These are phyloP conservation scores for Metschnikowia kofuensis DNA, from an alignment of 805 yeast species.

Conservation along the genomic window DNA sequence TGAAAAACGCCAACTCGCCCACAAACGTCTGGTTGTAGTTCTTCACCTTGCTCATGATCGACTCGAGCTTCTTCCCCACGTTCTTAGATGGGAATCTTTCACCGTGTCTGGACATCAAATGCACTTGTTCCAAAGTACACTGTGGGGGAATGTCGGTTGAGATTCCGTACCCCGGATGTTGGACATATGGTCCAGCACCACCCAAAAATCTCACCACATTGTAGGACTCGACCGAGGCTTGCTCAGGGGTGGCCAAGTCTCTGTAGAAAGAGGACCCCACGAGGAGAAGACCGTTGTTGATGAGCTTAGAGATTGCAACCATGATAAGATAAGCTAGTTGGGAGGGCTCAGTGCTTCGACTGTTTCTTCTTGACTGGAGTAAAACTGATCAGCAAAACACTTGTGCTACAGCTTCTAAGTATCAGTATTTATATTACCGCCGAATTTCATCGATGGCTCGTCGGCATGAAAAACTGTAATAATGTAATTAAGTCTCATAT, in stretches of 20 bases:
- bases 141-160: conserved; percentile 46
- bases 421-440: too few relatives aligned
- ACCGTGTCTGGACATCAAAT: conserved; percentile 72
- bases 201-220: conserved; percentile 50
- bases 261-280: conserved; percentile 25
- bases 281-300: conserved; percentile 30
- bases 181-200: conserved; percentile 57
- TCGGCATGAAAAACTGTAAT: background rate
- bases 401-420: too few relatives aligned
- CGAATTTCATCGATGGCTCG: too few relatives aligned
- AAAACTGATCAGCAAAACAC: too few relatives aligned
- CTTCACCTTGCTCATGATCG: conserved; percentile 25
- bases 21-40: conserved; percentile 27
- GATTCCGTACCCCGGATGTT: conserved; percentile 52
- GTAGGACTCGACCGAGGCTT: conserved; percentile 41
- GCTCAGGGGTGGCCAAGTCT: conserved; percentile 38
- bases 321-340: conserved; percentile 10
- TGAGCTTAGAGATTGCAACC: conserved; percentile 27
- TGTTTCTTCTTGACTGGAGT: too few relatives aligned
- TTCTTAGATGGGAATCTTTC: conserved; percentile 59
- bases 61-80: conserved; percentile 27
- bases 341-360: too few relatives aligned
- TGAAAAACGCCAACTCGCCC: conserved; percentile 54
- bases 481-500: too few relatives aligned
- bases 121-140: conserved; percentile 64